phyloP scores from a whole-genome alignment of 139 green algal genomes.

The Astrephomene gubernaculifera region DNA sequence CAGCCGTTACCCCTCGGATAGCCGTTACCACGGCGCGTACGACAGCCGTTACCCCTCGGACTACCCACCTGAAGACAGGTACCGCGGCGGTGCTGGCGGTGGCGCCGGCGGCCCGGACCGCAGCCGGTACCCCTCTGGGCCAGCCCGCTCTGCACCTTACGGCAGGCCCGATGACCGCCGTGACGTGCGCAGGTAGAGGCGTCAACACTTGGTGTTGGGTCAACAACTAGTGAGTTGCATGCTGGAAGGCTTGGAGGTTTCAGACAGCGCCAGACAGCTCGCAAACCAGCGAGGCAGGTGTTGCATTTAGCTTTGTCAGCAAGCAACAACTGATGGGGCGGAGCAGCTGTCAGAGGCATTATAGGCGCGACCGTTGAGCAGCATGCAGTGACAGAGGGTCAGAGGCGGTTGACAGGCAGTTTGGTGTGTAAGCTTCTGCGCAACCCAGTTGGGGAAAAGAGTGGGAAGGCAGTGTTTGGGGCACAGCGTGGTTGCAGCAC shows the following conservation, averaged over 20 bases:
- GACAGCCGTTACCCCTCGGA: constrained; percentile 37
- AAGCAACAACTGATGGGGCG: too few relatives aligned
- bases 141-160: constrained; percentile 6
- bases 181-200: constrained; percentile 33
- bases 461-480: too few relatives aligned
- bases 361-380: too few relatives aligned
- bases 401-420: not conserved
- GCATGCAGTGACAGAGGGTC: too few relatives aligned
- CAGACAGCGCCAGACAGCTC: not conserved
- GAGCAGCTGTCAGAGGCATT: constrained; percentile 1
- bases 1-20: constrained; percentile 19
- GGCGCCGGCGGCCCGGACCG: constrained; percentile 37
- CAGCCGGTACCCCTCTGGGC: constrained; percentile 11
- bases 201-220: not conserved
- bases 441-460: too few relatives aligned
- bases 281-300: not conserved
- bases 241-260: too few relatives aligned
- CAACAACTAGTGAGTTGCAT: too few relatives aligned
- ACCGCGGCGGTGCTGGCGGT: constrained; percentile 2
- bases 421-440: not conserved
- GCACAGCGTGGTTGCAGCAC: too few relatives aligned
- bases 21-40: constrained; percentile 5
- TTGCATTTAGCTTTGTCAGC: too few relatives aligned
- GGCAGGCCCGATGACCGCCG: constrained; percentile 28
- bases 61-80: constrained; percentile 26